Percentiles rank a stretch among this genome's conserved stretches.
These are phyloP conservation scores for Histomonas meleagridis DNA, from an alignment of 208 protist genomes.

Conservation along the genomic window DNA sequence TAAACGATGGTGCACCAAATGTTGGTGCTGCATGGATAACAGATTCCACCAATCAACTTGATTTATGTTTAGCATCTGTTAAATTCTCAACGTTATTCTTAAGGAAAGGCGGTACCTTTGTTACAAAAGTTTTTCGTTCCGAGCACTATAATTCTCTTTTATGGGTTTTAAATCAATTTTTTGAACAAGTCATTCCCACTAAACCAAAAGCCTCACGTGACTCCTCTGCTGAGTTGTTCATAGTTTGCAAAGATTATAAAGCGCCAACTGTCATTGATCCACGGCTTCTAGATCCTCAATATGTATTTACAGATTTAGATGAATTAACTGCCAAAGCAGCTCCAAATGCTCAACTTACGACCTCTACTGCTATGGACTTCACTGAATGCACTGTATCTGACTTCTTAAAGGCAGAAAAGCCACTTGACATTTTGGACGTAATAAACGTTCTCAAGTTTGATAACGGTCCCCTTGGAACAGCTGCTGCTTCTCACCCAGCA, in stretches of 20 bases:
- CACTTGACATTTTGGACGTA: not conserved
- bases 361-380: not conserved
- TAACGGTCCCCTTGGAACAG: not conserved
- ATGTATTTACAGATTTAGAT: conserved; percentile 7
- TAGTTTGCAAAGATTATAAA: conserved; percentile 37
- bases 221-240: conserved; percentile 18
- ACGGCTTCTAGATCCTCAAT: conserved; percentile 38
- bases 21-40: conserved; percentile 88
- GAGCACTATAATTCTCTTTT: conserved; percentile 89
- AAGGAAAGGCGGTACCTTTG: conserved; percentile 60
- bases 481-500: not conserved
- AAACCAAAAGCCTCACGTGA: conserved; percentile 82
- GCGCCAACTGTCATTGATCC: conserved; percentile 71
- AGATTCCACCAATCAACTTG: conserved; percentile 76
- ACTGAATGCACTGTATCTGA: not conserved
- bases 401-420: not conserved
- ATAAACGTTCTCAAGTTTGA: not conserved
- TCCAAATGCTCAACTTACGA: not conserved
- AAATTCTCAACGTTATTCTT: conserved; percentile 87
- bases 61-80: conserved; percentile 75
- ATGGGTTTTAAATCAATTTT: conserved; percentile 93
- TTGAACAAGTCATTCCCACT: conserved; percentile 87
- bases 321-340: not conserved
- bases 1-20: conserved; percentile 98
- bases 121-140: conserved; percentile 98